These are phyloP conservation scores for Mychonastes homosphaera DNA, from an alignment of 139 green algal genomes.

Conservation along the genomic window DNA sequence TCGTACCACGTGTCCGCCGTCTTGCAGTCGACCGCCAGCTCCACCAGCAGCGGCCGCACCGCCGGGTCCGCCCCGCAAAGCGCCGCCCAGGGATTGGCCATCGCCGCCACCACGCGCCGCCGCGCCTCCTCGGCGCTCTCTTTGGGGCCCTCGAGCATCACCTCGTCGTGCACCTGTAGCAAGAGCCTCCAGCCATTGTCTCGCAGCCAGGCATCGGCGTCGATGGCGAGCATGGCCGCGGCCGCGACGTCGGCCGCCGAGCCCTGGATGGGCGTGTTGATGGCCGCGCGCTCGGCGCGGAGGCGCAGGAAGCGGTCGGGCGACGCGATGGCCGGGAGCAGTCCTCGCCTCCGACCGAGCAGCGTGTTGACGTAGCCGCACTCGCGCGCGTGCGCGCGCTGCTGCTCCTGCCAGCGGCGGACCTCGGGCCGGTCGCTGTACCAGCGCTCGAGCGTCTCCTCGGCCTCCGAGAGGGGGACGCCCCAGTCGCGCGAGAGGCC, in stretches of 20 bases:
- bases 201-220: constrained; percentile 39
- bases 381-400: constrained; percentile 31
- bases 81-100: constrained; percentile 75
- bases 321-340: constrained; percentile 44
- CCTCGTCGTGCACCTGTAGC: constrained; percentile 95
- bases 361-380: constrained; percentile 68
- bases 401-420: constrained; percentile 63
- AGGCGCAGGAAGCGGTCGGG: background rate
- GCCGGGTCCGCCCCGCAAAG: constrained; percentile 9
- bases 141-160: constrained; percentile 91
- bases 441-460: constrained; percentile 78
- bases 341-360: constrained; percentile 57
- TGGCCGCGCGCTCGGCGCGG: constrained; percentile 67
- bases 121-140: constrained; percentile 58
- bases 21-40: constrained; percentile 82
- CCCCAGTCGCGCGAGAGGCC: constrained; percentile 86
- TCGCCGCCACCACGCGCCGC: constrained; percentile 64
- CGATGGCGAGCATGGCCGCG: constrained; percentile 87
- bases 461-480: constrained; percentile 67
- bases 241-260: constrained; percentile 87
- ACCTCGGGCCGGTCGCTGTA: constrained; percentile 59
- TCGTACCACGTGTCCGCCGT: constrained; percentile 90
- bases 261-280: constrained; percentile 98
- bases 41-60: constrained; percentile 60
- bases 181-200: constrained; percentile 80